phyloP scores from a whole-genome alignment of 495 filamentous ascomycete genomes.

The Glutinoglossum americanum region DNA sequence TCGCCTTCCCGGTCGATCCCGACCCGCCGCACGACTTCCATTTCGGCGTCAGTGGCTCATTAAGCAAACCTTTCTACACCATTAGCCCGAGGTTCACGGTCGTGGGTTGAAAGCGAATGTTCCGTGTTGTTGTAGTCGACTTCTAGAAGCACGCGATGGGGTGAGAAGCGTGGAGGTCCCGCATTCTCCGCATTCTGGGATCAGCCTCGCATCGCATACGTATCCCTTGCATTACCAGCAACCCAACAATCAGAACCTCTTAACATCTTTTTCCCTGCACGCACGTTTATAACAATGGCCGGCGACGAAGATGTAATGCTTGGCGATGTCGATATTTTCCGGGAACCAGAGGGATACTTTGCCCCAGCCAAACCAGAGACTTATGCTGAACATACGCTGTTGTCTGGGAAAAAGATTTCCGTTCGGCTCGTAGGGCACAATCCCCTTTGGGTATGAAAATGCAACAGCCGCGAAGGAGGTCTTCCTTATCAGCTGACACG shows the following conservation, averaged over 20 bases:
- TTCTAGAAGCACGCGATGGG: too few relatives aligned
- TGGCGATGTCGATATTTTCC: slow-evolving; percentile 31
- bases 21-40: too few relatives aligned
- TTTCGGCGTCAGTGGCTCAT: too few relatives aligned
- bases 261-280: too few relatives aligned
- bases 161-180: too few relatives aligned
- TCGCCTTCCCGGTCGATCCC: too few relatives aligned
- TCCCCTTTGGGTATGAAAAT: slow-evolving; percentile 51
- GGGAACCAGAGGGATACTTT: slow-evolving; percentile 61
- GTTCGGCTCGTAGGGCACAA: slow-evolving; percentile 76
- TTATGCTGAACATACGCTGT: slow-evolving; percentile 42
- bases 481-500: background rate
- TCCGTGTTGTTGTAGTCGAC: background rate
- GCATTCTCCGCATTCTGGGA: background rate
- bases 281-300: too few relatives aligned
- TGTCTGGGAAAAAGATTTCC: slow-evolving; percentile 39
- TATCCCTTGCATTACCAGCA: background rate
- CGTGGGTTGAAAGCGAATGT: background rate
- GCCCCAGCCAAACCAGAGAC: slow-evolving; percentile 47
- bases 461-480: background rate
- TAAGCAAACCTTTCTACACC: too few relatives aligned
- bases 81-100: too few relatives aligned
- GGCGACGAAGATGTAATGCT: background rate
- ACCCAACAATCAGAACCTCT: too few relatives aligned
- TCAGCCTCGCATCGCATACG: background rate